phyloP scores from a whole-genome alignment of 805 yeast genomes.

The Komagataella pastoris region DNA sequence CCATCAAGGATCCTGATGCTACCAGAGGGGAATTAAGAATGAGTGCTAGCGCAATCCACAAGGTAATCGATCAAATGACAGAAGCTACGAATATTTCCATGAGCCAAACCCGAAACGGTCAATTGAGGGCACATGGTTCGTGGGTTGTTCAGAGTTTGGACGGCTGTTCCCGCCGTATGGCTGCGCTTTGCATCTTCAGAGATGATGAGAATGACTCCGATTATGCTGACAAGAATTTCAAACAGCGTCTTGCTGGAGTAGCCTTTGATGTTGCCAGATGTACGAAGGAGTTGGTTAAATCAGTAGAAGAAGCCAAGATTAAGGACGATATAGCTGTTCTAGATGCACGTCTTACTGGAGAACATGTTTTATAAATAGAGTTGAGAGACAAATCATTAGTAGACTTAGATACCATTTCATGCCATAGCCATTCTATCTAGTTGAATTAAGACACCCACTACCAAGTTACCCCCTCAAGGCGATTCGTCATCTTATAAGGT shows the following conservation, averaged over 20 bases:
- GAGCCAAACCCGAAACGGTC: conserved; percentile 78
- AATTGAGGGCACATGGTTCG: conserved; percentile 78
- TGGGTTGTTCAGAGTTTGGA: conserved; percentile 82
- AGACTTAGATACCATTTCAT: not conserved
- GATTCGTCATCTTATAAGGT: too few species aligned
- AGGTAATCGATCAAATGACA: conserved; percentile 75
- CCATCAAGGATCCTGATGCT: conserved; percentile 66
- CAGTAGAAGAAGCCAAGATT: conserved; percentile 88
- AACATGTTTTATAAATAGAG: not conserved
- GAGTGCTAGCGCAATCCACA: conserved; percentile 65
- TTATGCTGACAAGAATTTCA: conserved; percentile 78
- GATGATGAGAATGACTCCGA: conserved; percentile 33
- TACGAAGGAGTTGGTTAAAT: conserved; percentile 89
- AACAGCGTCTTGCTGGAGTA: conserved; percentile 89
- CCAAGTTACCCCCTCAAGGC: too few species aligned
- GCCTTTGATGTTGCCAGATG: conserved; percentile 95
- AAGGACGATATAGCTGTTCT: conserved; percentile 75
- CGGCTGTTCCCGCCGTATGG: conserved; percentile 81
- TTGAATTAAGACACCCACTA: too few species aligned
- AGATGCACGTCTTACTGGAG: conserved; percentile 39
- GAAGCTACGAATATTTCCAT: conserved; percentile 79
- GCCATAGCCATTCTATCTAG: not conserved
- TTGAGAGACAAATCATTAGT: not conserved
- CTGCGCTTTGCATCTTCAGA: conserved; percentile 37
- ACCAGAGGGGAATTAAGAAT: conserved; percentile 61